Conservation (phyloP, 345 rosid genomes). For the Murraya paniculata region DNA sequence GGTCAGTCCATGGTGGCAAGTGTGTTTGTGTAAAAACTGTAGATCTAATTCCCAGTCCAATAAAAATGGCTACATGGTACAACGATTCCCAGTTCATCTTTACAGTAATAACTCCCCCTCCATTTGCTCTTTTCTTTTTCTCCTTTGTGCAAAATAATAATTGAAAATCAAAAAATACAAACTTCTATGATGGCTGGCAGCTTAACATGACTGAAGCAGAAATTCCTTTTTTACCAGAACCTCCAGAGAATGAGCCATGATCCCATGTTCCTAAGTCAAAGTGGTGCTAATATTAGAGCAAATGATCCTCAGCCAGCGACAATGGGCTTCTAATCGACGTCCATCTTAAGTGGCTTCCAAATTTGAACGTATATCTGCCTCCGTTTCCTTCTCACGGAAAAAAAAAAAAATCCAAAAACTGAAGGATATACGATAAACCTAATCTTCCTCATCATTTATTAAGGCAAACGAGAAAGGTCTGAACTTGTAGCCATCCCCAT, state of each 20-base stretch:
- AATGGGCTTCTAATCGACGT: background rate
- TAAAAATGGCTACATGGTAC: constrained; percentile 19
- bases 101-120: constrained; percentile 24
- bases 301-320: constrained; percentile 16
- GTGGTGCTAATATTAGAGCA: constrained; percentile 14
- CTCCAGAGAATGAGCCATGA: constrained; percentile 24
- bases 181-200: background rate
- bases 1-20: constrained; percentile 25
- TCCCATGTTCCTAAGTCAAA: constrained; percentile 25
- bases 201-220: constrained; percentile 5
- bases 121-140: background rate
- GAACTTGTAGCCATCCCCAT: constrained; percentile 96
- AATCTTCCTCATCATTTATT: constrained; percentile 64
- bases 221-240: constrained; percentile 14
- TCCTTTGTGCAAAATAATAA: constrained; percentile 4
- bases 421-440: constrained; percentile 20
- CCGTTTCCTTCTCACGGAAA: background rate
- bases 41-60: background rate
- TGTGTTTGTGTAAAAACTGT: constrained; percentile 11
- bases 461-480: constrained; percentile 77
- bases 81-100: constrained; percentile 24
- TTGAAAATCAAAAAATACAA: constrained; percentile 11
- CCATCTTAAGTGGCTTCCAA: constrained; percentile 13
- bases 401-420: constrained; percentile 3
- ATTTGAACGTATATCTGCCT: constrained; percentile 9